Evolutionary conservation across 768 basidiomycete genomes (phyloP).

Genomic region (Gloeostereum incarnatum): DNA sequence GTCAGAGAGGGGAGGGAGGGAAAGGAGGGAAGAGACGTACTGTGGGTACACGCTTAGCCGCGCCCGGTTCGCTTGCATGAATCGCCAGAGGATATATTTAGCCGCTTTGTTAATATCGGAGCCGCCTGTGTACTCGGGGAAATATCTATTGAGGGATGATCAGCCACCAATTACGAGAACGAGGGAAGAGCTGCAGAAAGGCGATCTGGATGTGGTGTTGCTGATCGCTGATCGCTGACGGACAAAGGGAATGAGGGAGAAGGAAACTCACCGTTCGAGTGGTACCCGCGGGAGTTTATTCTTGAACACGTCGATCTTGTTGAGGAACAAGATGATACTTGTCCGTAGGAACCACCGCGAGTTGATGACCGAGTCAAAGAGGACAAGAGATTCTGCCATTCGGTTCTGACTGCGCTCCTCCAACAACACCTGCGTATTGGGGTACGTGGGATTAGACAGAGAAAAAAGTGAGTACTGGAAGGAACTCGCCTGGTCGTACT

Average conservation of each 20-base stretch:
- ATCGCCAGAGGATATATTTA: slow-evolving; percentile 70
- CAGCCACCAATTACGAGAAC: too few relatives aligned
- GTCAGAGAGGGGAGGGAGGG: slow-evolving; percentile 19
- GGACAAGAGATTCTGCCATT: slow-evolving; percentile 84
- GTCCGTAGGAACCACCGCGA: slow-evolving; percentile 69
- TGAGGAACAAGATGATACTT: slow-evolving; percentile 59
- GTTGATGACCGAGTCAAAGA: slow-evolving; percentile 87
- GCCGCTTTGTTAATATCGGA: slow-evolving; percentile 75
- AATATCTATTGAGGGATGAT: too few relatives aligned
- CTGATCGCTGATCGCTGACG: too few relatives aligned
- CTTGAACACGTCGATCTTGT: slow-evolving; percentile 75
- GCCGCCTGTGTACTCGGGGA: slow-evolving; percentile 86
- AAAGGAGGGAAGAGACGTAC: slow-evolving; percentile 34
- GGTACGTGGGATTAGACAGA: too few relatives aligned
- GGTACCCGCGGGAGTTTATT: slow-evolving; percentile 53
- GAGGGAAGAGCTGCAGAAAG: too few relatives aligned
- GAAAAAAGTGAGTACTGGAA: too few relatives aligned
- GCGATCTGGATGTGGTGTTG: too few relatives aligned
- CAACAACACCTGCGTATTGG: not conserved
- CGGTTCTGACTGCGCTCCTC: slow-evolving; percentile 50
- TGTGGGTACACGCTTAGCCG: slow-evolving; percentile 86
- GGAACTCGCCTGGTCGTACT: too few relatives aligned
- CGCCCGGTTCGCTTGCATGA: slow-evolving; percentile 72
- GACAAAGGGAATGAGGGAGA: too few relatives aligned
- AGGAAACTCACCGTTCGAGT: slow-evolving; percentile 71